These are phyloP conservation scores for Crithidia bombi DNA, from an alignment of 208 protist genomes.

Conservation along the genomic window DNA sequence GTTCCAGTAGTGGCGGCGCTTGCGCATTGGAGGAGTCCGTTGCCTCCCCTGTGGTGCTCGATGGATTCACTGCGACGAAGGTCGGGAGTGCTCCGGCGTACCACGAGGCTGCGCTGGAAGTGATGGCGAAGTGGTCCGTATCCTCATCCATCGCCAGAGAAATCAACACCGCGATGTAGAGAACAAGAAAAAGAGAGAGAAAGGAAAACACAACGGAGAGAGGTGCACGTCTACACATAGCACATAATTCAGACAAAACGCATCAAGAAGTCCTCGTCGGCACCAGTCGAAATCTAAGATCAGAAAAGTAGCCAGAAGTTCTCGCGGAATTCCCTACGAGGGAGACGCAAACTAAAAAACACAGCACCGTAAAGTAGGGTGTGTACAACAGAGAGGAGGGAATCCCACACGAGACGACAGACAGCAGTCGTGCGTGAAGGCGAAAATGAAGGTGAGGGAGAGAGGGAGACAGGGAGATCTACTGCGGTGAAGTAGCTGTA, in stretches of 20 bases:
- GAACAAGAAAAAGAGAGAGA: not conserved
- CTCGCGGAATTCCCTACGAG: no score
- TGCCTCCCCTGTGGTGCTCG: not conserved
- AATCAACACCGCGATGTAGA: conserved; percentile 1
- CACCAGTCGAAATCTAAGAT: no score
- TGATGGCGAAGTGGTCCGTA: not conserved
- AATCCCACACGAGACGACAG: no score
- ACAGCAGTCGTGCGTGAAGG: no score
- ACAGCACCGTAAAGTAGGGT: no score
- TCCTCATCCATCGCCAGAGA: conserved; percentile 1
- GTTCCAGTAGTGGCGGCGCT: not conserved
- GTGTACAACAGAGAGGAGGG: no score
- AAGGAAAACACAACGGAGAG: not conserved
- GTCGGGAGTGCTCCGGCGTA: not conserved
- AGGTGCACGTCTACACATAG: not conserved
- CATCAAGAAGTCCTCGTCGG: no score
- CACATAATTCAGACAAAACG: not conserved
- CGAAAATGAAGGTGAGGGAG: no score
- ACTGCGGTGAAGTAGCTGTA: no score
- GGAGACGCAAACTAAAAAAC: no score
- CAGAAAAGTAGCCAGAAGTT: not conserved
- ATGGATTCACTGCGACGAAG: not conserved
- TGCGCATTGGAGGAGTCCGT: not conserved
- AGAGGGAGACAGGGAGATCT: no score
- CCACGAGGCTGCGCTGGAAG: not conserved